Conservation (phyloP, 768 basidiomycete genomes). For the Boletales sp. region DNA sequence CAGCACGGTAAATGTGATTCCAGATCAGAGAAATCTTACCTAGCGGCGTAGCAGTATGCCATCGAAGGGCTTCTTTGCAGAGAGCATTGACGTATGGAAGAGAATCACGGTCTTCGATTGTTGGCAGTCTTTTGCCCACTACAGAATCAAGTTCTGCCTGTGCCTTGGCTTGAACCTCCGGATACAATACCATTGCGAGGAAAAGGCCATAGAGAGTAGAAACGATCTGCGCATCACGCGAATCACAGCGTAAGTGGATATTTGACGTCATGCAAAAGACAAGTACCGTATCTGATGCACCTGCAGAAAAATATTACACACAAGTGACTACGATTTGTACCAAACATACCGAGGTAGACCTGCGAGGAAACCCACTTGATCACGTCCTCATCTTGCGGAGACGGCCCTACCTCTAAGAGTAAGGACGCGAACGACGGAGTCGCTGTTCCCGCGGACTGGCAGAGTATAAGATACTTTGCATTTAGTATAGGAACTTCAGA, state of each 20-base stretch:
- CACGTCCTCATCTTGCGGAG: constrained; percentile 1
- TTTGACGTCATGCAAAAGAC: constrained; percentile 3
- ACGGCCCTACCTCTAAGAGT: too few species aligned
- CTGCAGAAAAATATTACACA: constrained; percentile 17
- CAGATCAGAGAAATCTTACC: neutral
- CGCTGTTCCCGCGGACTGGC: too few species aligned
- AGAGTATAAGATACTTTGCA: too few species aligned
- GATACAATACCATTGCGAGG: constrained; percentile 14
- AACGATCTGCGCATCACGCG: constrained; percentile 11
- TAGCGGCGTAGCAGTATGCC: neutral
- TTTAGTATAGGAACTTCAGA: too few species aligned
- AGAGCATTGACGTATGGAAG: constrained; percentile 16
- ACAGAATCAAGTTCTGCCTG: constrained; percentile 13
- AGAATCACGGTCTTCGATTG: constrained; percentile 5
- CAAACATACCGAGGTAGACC: constrained; percentile 13
- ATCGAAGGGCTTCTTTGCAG: constrained; percentile 14
- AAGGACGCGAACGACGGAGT: too few species aligned
- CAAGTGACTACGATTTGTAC: neutral
- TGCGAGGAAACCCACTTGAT: constrained; percentile 15
- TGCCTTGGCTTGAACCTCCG: constrained; percentile 5
- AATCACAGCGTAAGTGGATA: neutral
- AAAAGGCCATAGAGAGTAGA: constrained; percentile 13
- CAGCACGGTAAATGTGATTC: neutral
- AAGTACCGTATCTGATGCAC: constrained; percentile 22
- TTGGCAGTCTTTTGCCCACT: constrained; percentile 13